phyloP scores from a whole-genome alignment of 495 filamentous ascomycete genomes.

The Xylaria intraflava region DNA sequence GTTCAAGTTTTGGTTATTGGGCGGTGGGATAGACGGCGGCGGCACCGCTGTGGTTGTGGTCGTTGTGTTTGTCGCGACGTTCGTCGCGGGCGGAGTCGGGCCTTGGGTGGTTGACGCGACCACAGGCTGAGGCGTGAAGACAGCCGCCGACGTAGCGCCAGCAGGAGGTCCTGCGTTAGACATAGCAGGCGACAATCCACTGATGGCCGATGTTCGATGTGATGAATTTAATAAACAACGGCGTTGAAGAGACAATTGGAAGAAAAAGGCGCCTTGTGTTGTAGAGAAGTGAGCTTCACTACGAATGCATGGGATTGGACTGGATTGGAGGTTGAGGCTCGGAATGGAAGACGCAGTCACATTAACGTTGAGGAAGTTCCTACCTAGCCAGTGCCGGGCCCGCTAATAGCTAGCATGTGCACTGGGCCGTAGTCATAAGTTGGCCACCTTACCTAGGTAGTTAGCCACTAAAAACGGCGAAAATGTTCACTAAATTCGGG shows the following conservation, averaged over 20 bases:
- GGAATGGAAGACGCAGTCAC: not conserved
- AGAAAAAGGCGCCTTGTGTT: too few relatives aligned
- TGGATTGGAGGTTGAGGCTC: too few relatives aligned
- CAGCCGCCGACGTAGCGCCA: slow-evolving; percentile 16
- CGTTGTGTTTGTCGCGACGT: not conserved
- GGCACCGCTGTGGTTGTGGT: slow-evolving; percentile 13
- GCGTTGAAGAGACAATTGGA: not conserved
- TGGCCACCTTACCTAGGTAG: too few relatives aligned
- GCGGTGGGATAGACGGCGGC: slow-evolving; percentile 19
- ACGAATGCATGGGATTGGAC: too few relatives aligned
- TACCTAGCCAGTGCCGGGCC: not conserved
- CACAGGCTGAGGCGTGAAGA: slow-evolving; percentile 16
- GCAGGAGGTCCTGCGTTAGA: slow-evolving; percentile 17
- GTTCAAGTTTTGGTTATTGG: slow-evolving; percentile 78
- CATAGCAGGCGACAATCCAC: slow-evolving; percentile 9
- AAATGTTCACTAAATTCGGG: too few relatives aligned
- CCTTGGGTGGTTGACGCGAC: slow-evolving; percentile 15
- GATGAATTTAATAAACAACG: not conserved
- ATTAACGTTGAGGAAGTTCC: too few relatives aligned
- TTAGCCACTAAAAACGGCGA: too few relatives aligned
- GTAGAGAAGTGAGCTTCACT: too few relatives aligned
- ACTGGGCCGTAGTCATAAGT: too few relatives aligned
- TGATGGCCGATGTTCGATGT: not conserved
- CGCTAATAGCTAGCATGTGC: too few relatives aligned
- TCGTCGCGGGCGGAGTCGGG: not conserved